Base-by-base conservation (phyloP, 306 rosid genomes). In the Vicia villosa region DNA sequence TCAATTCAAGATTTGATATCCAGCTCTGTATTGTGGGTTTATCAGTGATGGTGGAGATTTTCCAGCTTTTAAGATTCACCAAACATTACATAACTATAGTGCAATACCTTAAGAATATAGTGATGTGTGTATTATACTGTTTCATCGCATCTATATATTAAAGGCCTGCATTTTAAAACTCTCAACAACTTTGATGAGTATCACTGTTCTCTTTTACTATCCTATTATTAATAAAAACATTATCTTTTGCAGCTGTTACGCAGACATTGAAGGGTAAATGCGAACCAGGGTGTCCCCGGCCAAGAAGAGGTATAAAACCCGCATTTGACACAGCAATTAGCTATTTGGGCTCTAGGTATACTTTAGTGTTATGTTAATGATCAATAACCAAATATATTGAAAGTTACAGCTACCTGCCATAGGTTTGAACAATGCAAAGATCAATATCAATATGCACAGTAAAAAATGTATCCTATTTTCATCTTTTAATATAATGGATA, bases 291-390 rank as follows among this genome's bases (percentile, higher is more conserved):
- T 45, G 80, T 84, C 86, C 86, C 88, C 80, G 93, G 87, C 64
- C 84, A 84, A 66, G 98, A 93, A 82, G 98, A 93, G 98, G 98
- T 93, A 85, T 49, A 54, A 61, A 76, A 38, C 71, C 56, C 62
- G 22, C 68, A 49, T 65, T 41, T 70, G 60, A 74, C 38, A 34
- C 51, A 51, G 47, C 50, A 16, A 24, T 64, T 41, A 69, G 41
- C 55, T 14, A 10, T 65, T 58, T 56, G 71, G 45, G 49, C 34
- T 32, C 47, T 24, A 12, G 66, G 13, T 16, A 19, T 14, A 40
- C 43, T 16, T 56, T 38, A 14, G 20, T 61, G 50, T 59, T 13
- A 72, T 68, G 60, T 73, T 54, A 13, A 12, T 47, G 38, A 62
- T 76, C 58, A 30, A 16, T 21, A 62, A 42, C 42, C 26, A 54